These are phyloP conservation scores for Tetratostichococcus sp. DNA, from an alignment of 139 green algal genomes.

Conservation along the genomic window DNA sequence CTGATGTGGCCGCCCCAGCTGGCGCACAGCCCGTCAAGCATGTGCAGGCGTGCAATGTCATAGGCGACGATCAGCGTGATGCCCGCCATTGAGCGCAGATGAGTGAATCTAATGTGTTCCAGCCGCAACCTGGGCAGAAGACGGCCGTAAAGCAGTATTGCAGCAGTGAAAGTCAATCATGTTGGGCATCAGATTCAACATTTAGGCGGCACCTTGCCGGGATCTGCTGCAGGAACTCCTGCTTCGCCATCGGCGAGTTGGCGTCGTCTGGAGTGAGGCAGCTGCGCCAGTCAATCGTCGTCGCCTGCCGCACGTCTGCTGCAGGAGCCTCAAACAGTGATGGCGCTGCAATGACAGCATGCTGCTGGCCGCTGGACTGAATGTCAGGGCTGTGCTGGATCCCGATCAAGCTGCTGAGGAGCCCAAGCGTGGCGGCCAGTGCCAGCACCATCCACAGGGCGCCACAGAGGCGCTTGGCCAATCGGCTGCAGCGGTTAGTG, in stretches of 20 bases:
- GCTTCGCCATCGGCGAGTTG: not conserved
- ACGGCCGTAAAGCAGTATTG: no score
- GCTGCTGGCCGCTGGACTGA: no score
- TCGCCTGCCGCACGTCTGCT: not conserved
- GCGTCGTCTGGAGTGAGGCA: not conserved
- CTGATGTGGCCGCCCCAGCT: not conserved
- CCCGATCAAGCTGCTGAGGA: no score
- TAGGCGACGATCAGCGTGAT: not conserved
- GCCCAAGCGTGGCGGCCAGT: no score
- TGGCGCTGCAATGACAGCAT: no score
- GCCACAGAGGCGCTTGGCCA: no score
- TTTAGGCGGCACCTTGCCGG: not conserved
- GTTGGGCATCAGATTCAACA: no score
- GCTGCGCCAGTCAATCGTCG: not conserved
- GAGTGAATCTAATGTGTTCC: not conserved
- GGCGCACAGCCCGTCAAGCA: not conserved
- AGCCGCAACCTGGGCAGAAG: not conserved
- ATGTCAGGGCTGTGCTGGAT: no score
- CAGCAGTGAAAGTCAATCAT: no score
- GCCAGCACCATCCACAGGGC: no score
- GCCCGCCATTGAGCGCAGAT: not conserved
- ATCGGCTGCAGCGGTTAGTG: no score
- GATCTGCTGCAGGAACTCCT: not conserved
- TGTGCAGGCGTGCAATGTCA: not conserved
- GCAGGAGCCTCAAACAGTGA: not conserved